phyloP scores from a whole-genome alignment of 768 basidiomycete species.

The Lentinula guzmanii region DNA sequence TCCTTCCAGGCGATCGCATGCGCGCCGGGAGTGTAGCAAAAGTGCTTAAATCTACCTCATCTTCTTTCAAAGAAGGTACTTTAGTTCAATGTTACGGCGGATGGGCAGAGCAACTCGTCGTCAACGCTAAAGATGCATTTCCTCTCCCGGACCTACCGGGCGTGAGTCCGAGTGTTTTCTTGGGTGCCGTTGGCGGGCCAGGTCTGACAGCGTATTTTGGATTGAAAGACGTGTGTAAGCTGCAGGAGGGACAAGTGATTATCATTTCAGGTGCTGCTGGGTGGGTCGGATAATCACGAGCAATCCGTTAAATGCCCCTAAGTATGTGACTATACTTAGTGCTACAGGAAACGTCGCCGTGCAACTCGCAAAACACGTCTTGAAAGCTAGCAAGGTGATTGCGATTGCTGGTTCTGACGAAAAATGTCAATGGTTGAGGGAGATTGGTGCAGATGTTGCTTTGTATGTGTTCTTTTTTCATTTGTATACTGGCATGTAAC shows the following conservation, averaged over 20 bases:
- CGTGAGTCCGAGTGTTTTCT: not conserved
- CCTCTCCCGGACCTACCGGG: not conserved
- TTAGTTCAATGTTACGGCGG: not conserved
- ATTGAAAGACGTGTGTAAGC: not conserved
- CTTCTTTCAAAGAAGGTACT: not conserved
- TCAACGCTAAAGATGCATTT: not conserved
- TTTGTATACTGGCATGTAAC: too few species aligned
- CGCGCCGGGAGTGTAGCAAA: not conserved
- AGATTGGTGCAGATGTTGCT: conserved; percentile 1
- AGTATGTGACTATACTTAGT: not conserved
- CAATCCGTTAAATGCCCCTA: not conserved
- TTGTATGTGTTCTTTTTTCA: not conserved
- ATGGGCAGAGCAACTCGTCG: not conserved
- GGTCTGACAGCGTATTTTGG: not conserved
- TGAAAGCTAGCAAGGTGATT: not conserved
- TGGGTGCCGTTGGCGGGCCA: not conserved
- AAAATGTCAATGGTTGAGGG: conserved; percentile 1
- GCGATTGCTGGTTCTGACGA: conserved; percentile 2
- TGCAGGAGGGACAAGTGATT: not conserved
- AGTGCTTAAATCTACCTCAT: not conserved
- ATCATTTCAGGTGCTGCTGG: conserved; percentile 2
- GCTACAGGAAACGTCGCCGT: conserved; percentile 1
- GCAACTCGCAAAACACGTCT: conserved; percentile 1
- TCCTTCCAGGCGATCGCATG: not conserved
- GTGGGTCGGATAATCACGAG: not conserved